A percentile compares a stretch with the other conserved stretches of the same genome.
Evolutionary conservation across 768 basidiomycete genomes (phyloP).

Genomic region (Tubosaeta brunneosetosa): DNA sequence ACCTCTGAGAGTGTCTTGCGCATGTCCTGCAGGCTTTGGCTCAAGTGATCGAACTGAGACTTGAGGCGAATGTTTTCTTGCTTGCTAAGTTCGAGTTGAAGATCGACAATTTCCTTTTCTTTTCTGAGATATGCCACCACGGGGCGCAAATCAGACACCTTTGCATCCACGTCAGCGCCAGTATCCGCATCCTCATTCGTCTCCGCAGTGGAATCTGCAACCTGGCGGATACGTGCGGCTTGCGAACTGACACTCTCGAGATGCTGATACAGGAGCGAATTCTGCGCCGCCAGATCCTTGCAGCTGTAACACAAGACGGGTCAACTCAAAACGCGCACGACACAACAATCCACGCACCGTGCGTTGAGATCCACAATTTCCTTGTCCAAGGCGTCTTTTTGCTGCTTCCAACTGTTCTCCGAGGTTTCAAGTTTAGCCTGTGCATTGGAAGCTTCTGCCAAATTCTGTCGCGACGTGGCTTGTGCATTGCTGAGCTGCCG

Average conservation of each 20-base stretch:
- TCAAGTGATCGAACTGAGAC: constrained; percentile 69
- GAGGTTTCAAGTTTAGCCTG: constrained; percentile 66
- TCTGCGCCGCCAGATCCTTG: constrained; percentile 73
- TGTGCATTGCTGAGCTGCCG: constrained; percentile 54
- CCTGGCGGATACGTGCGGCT: constrained; percentile 73
- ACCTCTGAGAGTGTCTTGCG: constrained; percentile 70
- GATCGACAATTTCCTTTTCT: constrained; percentile 89
- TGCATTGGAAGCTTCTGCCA: constrained; percentile 66
- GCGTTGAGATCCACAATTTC: constrained; percentile 68
- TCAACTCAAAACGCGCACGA: not conserved
- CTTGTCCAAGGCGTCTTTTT: constrained; percentile 72
- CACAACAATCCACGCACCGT: constrained; percentile 42
- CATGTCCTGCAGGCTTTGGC: constrained; percentile 65
- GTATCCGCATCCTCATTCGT: constrained; percentile 42
- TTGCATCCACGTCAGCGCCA: constrained; percentile 52
- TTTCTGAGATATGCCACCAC: constrained; percentile 80
- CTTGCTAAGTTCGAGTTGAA: constrained; percentile 77
- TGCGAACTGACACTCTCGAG: constrained; percentile 81
- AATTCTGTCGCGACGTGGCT: constrained; percentile 50
- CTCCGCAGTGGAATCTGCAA: constrained; percentile 49
- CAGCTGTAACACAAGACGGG: constrained; percentile 38
- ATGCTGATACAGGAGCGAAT: constrained; percentile 73
- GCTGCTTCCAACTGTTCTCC: constrained; percentile 76
- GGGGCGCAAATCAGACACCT: constrained; percentile 68
- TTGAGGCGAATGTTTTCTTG: constrained; percentile 73